Evolutionary conservation across 202 grass and related monocot species (phyloP).

Genomic region (Zizania palustris): DNA sequence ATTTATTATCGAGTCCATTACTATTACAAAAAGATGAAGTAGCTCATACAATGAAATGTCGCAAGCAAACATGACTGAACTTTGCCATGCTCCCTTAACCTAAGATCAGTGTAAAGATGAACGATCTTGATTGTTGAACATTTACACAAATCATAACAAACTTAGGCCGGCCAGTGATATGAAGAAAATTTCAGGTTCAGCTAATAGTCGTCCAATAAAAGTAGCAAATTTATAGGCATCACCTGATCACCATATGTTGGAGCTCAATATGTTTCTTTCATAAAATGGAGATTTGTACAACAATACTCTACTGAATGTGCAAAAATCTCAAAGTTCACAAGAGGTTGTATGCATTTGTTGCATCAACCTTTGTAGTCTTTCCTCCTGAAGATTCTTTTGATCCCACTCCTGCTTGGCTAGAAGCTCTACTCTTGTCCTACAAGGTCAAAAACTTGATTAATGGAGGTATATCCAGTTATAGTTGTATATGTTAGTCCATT

Average conservation of each 20-base stretch:
- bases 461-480: neutral
- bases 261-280: neutral
- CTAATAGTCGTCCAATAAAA: neutral
- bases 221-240: neutral
- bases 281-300: neutral
- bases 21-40: no score
- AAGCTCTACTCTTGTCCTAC: slow-evolving; percentile 10
- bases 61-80: neutral
- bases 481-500: neutral
- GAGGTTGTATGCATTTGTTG: neutral
- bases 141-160: neutral
- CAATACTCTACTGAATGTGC: neutral
- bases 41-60: neutral
- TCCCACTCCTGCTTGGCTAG: neutral
- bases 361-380: slow-evolving; percentile 29
- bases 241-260: neutral
- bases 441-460: neutral
- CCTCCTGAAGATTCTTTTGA: neutral
- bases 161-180: neutral
- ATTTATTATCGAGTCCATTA: no score
- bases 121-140: neutral
- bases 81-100: neutral
- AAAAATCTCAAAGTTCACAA: neutral
- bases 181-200: neutral
- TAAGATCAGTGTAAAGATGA: neutral